Evolutionary conservation across 176 grass and related monocot genomes (phyloP).

Genomic region (Echinochloa phyllopogon): DNA sequence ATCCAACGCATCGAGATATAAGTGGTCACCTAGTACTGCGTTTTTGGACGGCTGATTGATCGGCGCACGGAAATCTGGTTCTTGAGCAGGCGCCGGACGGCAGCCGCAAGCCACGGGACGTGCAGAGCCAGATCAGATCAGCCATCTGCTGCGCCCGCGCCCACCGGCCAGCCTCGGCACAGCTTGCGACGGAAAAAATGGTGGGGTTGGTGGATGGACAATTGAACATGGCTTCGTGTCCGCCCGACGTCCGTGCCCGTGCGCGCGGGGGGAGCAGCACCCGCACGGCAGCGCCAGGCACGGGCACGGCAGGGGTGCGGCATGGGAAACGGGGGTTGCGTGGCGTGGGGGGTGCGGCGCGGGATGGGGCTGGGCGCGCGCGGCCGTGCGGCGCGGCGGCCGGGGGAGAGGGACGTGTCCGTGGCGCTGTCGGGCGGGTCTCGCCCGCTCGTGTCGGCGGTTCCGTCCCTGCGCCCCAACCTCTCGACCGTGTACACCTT

Average conservation of each 20-base stretch:
- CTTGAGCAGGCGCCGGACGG: background rate
- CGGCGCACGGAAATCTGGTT: too few species aligned
- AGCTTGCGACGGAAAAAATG: too few species aligned
- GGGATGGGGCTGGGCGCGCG: background rate
- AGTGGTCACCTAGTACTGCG: too few species aligned
- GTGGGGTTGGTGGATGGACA: too few species aligned
- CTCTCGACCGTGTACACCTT: background rate
- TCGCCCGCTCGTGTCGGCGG: conserved; percentile 19
- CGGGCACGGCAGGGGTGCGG: background rate
- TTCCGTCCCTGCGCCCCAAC: conserved; percentile 39
- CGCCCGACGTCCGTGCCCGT: background rate
- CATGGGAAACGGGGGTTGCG: conserved; percentile 5
- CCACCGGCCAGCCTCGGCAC: too few species aligned
- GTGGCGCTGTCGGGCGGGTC: conserved; percentile 30
- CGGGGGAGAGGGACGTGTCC: conserved; percentile 30
- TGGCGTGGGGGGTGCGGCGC: background rate
- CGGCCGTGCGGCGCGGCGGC: background rate
- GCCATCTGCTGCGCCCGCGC: too few species aligned
- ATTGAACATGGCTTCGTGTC: too few species aligned
- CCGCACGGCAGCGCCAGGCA: background rate
- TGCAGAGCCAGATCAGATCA: too few species aligned
- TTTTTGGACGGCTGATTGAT: too few species aligned
- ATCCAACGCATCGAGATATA: too few species aligned
- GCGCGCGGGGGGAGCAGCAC: background rate
- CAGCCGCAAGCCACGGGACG: too few species aligned